A percentile compares a stretch with the other conserved stretches of the same genome.
phyloP scores from a whole-genome alignment of 495 filamentous ascomycete genomes.

The Trichocladium antarcticum region DNA sequence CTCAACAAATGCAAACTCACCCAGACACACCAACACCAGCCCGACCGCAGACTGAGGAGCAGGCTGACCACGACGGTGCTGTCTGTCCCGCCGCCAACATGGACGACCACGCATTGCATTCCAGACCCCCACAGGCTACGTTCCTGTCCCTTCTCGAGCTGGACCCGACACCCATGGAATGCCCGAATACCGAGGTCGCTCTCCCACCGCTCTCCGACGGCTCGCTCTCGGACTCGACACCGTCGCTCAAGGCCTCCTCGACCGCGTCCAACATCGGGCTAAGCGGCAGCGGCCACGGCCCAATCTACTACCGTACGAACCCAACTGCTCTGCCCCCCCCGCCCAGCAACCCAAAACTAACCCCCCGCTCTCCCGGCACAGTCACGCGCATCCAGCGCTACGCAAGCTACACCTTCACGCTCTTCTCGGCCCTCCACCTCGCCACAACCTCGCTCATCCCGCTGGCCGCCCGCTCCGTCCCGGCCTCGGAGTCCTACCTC shows the following conservation, averaged over 20 bases:
- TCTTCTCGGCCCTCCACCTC: constrained; percentile 68
- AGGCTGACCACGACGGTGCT: constrained; percentile 2
- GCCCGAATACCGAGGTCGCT: constrained; percentile 46
- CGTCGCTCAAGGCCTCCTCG: constrained; percentile 16
- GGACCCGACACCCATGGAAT: constrained; percentile 72
- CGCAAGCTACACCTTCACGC: constrained; percentile 73
- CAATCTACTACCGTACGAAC: constrained; percentile 52
- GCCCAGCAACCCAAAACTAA: constrained; percentile 1
- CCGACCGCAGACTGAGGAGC: not conserved
- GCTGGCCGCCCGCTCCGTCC: constrained; percentile 44
- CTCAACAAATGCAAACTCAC: constrained; percentile 3
- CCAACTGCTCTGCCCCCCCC: constrained; percentile 9
- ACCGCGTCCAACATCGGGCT: constrained; percentile 38
- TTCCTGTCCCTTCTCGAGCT: constrained; percentile 61
- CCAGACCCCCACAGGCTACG: constrained; percentile 39
- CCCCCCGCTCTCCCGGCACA: constrained; percentile 23
- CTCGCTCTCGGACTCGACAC: constrained; percentile 15
- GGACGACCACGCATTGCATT: constrained; percentile 20
- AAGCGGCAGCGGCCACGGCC: constrained; percentile 41
- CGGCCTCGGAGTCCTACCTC: constrained; percentile 50
- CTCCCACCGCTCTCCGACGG: constrained; percentile 35
- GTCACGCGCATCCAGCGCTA: constrained; percentile 74
- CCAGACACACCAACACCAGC: not conserved
- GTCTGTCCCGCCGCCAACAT: constrained; percentile 15
- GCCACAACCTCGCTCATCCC: constrained; percentile 70